Evolutionary conservation across 1,284 basidiomycete species (phyloP), one percentile per base, ranked within the genome.

Genomic region (Peniophora sp.): DNA sequence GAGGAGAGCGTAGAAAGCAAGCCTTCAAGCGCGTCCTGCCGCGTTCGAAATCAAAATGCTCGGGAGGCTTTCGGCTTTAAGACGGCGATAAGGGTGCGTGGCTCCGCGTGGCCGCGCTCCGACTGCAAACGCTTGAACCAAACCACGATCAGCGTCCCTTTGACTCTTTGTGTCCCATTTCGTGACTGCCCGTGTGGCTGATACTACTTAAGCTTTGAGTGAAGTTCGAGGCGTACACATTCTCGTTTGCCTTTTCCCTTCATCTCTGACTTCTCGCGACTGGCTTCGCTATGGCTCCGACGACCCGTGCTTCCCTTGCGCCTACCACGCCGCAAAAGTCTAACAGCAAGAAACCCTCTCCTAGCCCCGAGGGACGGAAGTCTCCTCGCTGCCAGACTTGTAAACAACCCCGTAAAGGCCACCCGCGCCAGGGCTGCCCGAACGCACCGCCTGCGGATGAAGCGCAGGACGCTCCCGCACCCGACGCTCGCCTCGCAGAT

Each of bases 371-470:
- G 3, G 47, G 53, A 11, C 58, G 59, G 19, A 60, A 53, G 43
- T 16, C 44, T 16, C 59, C 57, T 19, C 58, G 50, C 27, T 61
- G 59, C 47, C 44, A 41, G 8, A 58, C 50, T 39, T 61, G 59
- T 43, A 48, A 53, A 34, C 54, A 57, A 10, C 59, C 59, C 3
- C 52, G 56, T 24, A 53, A 51, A 16, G 59, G 59, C 11, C 59
- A 61, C 36, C 59, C 59, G 14, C 56, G 58, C 45, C 41, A 52
- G 46, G 55, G 59, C 11, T 60, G 59, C 45, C 58, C 59, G 17
- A 53, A 49, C 34, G 23, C 9, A 8, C 35, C 43, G 23, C 41
- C 54, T 11, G 38, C 19, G 19, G 38, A 41, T 41, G 38, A 41
- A 41, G 38, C 38, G 19, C 38, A 8, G 38, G 38, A 52, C 25